Base-by-base conservation (phyloP, 2,329 filamentous ascomycete species). In the Penicillium fuscoglaucum region DNA sequence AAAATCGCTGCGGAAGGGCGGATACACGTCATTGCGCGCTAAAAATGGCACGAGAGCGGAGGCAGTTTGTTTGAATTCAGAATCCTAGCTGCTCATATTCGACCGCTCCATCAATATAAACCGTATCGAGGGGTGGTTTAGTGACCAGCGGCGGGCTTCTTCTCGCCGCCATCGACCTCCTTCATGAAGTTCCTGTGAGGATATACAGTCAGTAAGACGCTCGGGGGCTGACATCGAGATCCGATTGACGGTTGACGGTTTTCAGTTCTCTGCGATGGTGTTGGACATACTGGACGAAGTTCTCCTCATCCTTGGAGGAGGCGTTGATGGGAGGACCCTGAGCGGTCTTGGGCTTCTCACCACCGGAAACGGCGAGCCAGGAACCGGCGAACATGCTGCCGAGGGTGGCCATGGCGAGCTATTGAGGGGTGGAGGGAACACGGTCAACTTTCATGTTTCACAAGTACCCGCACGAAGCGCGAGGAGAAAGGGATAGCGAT, bases 281-380 rank as follows among this genome's bases (percentile, higher is more conserved):
- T 41, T 37, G 31, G 49, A 79, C 83, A 63, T 83, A 88, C 86
- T 87, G 83, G 71, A 88, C 85, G 75, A 88, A 88, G 70, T 82
- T 82, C 78, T 87, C 86, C 78, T 88, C 86, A 67, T 87, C 85
- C 76, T 86, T 86, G 78, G 83, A 87, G 69, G 79, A 78, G 53
- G 86, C 85, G 71, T 86, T 84, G 76, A 87, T 85, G 43, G 85
- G 83, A 55, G 86, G 86, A 59, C 76, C 76, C 61, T 78, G 72
- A 28, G 65, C 63, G 55, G 66, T 68, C 63, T 68, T 68, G 63
- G 64, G 61, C 63, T 68, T 68, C 65, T 77, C 74, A 55, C 72
- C 71, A 61, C 79, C 79, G 61, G 79, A 72, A 65, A 77, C 75
- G 49, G 77, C 76, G 63, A 80, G 72, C 60, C 69, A 78, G 64